These are phyloP conservation scores for Nemania serpens DNA, from an alignment of 2,329 filamentous ascomycete genomes.

Conservation along the genomic window DNA sequence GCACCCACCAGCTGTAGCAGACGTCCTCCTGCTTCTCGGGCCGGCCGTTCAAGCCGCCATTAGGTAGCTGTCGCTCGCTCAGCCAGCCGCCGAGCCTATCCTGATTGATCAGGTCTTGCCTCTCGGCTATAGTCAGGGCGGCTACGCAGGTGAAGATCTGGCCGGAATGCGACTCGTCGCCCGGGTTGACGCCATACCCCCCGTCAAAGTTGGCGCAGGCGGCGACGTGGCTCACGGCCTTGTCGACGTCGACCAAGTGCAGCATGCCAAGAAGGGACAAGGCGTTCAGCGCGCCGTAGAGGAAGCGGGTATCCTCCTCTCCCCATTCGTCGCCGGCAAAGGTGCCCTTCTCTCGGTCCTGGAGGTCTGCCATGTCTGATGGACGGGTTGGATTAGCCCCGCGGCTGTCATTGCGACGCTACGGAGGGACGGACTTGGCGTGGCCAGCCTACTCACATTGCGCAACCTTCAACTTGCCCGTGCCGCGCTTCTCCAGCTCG, in stretches of 20 bases:
- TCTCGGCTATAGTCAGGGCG: constrained; percentile 80
- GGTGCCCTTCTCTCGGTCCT: constrained; percentile 79
- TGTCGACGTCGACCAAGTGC: constrained; percentile 74
- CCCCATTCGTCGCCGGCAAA: constrained; percentile 97
- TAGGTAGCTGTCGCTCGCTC: constrained; percentile 86
- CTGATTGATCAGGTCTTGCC: constrained; percentile 79
- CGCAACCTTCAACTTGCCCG: constrained; percentile 74
- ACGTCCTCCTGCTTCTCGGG: constrained; percentile 97
- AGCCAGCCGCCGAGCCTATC: constrained; percentile 88
- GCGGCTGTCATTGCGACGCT: constrained; percentile 26
- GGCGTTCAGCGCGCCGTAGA: constrained; percentile 88
- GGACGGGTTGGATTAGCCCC: constrained; percentile 24
- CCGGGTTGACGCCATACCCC: constrained; percentile 86
- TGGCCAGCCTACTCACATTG: constrained; percentile 66
- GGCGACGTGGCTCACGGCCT: constrained; percentile 78
- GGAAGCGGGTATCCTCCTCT: constrained; percentile 91
- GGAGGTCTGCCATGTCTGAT: constrained; percentile 77
- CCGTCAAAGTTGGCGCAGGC: constrained; percentile 93
- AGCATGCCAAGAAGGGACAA: constrained; percentile 81
- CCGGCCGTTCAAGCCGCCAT: constrained; percentile 88
- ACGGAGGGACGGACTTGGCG: not conserved
- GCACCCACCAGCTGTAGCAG: constrained; percentile 99
- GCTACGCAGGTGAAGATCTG: constrained; percentile 96
- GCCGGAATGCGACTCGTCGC: constrained; percentile 91
- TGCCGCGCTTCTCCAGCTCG: constrained; percentile 74